Evolutionary conservation across 2,329 filamentous ascomycete species (phyloP).

Genomic region (Claviceps purpurea): DNA sequence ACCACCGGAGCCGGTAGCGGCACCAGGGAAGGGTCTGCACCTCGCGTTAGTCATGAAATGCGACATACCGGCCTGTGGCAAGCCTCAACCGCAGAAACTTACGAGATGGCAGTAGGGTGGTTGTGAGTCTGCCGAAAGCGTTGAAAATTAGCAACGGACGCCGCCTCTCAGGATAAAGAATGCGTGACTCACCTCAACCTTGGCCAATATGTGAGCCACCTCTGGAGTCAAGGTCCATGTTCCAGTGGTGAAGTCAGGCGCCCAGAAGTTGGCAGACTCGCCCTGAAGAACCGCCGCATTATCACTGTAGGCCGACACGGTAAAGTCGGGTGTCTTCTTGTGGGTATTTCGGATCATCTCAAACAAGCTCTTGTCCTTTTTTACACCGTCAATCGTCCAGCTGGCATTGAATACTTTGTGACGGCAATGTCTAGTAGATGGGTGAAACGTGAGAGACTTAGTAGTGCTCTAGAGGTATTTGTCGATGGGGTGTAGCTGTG

Average conservation of each 20-base stretch:
- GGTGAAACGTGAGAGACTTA: not conserved
- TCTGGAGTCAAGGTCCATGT: conserved; percentile 84
- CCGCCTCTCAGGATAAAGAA: too few relatives aligned
- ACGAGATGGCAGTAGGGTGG: conserved; percentile 85
- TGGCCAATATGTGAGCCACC: conserved; percentile 73
- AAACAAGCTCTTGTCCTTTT: conserved; percentile 72
- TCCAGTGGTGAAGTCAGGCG: conserved; percentile 72
- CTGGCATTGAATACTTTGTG: conserved; percentile 91
- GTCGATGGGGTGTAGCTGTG: not conserved
- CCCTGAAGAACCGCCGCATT: conserved; percentile 74
- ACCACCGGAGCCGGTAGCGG: conserved; percentile 87
- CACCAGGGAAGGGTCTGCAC: conserved; percentile 62
- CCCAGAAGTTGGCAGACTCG: conserved; percentile 49
- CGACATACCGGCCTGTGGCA: not conserved
- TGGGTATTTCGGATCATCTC: conserved; percentile 96
- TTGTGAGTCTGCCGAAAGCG: conserved; percentile 56
- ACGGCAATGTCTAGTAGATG: conserved; percentile 44
- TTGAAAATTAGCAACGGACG: too few relatives aligned
- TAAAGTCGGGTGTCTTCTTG: conserved; percentile 63
- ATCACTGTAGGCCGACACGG: conserved; percentile 93
- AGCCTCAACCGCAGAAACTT: conserved; percentile 2
- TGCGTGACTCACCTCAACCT: conserved; percentile 51
- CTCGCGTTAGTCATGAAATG: not conserved
- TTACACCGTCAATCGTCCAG: conserved; percentile 84
- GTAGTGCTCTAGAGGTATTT: not conserved